A percentile compares a stretch with the other conserved stretches of the same genome.
phyloP scores from a whole-genome alignment of 805 yeast species.

The Cyberlindnera amylophila region DNA sequence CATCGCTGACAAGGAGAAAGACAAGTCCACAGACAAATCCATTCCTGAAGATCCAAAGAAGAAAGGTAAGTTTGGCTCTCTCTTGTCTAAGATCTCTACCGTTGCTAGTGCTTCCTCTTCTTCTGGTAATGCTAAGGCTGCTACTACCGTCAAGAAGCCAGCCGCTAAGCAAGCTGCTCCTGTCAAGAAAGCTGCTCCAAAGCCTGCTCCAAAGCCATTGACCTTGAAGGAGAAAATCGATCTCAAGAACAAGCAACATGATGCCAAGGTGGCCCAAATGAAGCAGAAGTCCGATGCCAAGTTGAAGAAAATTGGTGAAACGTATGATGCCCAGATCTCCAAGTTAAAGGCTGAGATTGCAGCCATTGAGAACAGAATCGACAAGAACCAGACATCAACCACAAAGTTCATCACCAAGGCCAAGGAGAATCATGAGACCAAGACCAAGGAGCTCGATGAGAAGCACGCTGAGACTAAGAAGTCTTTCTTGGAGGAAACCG shows the following conservation, averaged over 20 bases:
- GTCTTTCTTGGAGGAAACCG: slow-evolving; percentile 22
- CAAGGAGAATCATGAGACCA: slow-evolving; percentile 16
- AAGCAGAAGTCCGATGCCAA: slow-evolving; percentile 18
- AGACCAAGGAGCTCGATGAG: slow-evolving; percentile 19
- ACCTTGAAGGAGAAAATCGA: slow-evolving; percentile 23
- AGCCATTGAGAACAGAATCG: slow-evolving; percentile 19
- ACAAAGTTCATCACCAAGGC: slow-evolving; percentile 17
- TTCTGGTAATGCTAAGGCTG: slow-evolving; percentile 1
- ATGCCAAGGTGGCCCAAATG: slow-evolving; percentile 13
- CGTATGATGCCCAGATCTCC: slow-evolving; percentile 21
- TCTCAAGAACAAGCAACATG: slow-evolving; percentile 17
- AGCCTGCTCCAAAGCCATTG: slow-evolving; percentile 13
- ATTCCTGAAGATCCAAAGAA: slow-evolving; percentile 9
- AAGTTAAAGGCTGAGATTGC: slow-evolving; percentile 24
- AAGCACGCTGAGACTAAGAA: slow-evolving; percentile 24
- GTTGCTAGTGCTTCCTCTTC: neutral
- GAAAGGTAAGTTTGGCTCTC: slow-evolving; percentile 7
- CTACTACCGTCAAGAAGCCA: slow-evolving; percentile 1
- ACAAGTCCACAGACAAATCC: neutral
- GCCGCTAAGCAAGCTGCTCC: slow-evolving; percentile 10
- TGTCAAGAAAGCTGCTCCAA: slow-evolving; percentile 7
- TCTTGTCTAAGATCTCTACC: slow-evolving; percentile 8
- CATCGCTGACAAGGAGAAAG: neutral
- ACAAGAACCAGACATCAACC: slow-evolving; percentile 12
- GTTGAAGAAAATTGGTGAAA: slow-evolving; percentile 18